Conservation (phyloP, 164 flowering plant species). For the Hamamelis virginiana region DNA sequence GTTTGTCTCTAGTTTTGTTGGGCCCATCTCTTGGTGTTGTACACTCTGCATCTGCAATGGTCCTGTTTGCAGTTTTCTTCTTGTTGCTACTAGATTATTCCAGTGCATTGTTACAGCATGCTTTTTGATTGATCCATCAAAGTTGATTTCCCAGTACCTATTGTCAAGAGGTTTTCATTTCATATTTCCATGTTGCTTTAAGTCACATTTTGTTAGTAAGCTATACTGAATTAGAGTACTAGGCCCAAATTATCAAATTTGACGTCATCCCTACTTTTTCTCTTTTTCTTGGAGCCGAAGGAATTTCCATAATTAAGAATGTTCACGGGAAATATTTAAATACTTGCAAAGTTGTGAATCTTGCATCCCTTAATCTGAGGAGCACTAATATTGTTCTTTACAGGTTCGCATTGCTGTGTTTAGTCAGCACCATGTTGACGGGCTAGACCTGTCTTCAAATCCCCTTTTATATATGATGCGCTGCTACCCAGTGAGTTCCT, state of each 20-base stretch:
- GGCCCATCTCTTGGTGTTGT: not conserved
- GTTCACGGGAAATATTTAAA: not conserved
- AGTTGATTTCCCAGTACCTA: not conserved
- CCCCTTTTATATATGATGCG: slow-evolving; percentile 99
- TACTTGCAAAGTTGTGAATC: not conserved
- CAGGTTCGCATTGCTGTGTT: slow-evolving; percentile 99
- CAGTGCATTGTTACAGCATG: too few species aligned
- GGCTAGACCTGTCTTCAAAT: slow-evolving; percentile 90
- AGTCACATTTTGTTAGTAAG: not conserved
- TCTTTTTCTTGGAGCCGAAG: not conserved
- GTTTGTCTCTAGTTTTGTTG: not conserved
- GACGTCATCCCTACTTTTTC: not conserved
- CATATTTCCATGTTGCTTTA: not conserved
- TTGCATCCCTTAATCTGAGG: slow-evolving; percentile 6
- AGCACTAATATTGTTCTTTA: slow-evolving; percentile 14
- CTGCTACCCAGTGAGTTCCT: slow-evolving; percentile 83
- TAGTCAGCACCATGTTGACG: slow-evolving; percentile 99
- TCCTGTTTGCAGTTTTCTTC: not conserved
- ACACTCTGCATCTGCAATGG: too few species aligned
- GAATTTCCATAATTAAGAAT: not conserved
- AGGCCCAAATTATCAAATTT: not conserved
- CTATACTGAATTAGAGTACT: not conserved
- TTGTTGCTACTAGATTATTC: not conserved
- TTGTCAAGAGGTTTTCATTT: not conserved
- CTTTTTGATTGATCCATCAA: too few species aligned